Conservation (phyloP, 1,139 yeast genomes). For the Hansenula sp. region DNA sequence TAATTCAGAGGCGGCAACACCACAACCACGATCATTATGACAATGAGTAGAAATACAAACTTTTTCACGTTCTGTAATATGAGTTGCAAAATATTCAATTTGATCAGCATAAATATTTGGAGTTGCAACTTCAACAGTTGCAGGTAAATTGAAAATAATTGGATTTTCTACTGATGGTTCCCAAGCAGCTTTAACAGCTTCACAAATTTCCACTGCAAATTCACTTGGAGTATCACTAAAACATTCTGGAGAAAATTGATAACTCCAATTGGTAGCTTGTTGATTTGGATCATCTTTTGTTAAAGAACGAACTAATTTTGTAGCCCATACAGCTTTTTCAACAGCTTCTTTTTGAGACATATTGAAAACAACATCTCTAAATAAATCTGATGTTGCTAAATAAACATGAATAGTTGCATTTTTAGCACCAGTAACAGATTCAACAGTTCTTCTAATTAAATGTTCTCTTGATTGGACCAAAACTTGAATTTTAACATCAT, state of each 20-base stretch:
- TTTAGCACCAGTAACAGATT: constrained; percentile 84
- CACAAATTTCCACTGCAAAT: constrained; percentile 80
- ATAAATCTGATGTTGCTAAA: constrained; percentile 86
- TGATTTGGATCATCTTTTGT: constrained; percentile 85
- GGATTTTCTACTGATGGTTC: constrained; percentile 78
- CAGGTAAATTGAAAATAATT: constrained; percentile 92
- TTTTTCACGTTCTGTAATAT: constrained; percentile 78
- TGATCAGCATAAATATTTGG: constrained; percentile 97
- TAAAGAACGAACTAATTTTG: constrained; percentile 72
- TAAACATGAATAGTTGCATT: constrained; percentile 87
- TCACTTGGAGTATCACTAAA: constrained; percentile 87
- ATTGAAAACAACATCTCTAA: constrained; percentile 88
- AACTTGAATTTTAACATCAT: constrained; percentile 88
- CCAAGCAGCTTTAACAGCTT: constrained; percentile 96
- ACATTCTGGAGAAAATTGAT: constrained; percentile 93
- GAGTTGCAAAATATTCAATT: constrained; percentile 80
- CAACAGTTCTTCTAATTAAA: constrained; percentile 83
- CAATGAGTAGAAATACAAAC: constrained; percentile 89
- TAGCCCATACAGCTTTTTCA: constrained; percentile 75
- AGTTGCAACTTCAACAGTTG: constrained; percentile 94
- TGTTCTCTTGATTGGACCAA: constrained; percentile 91
- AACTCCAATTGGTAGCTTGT: constrained; percentile 76
- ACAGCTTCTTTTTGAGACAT: constrained; percentile 78
- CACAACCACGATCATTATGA: constrained; percentile 97
- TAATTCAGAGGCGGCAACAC: constrained; percentile 95